Evolutionary conservation across 768 basidiomycete species (phyloP), one percentile per base, ranked within the genome.

Genomic region (Hemileccinum rubropunctum): DNA sequence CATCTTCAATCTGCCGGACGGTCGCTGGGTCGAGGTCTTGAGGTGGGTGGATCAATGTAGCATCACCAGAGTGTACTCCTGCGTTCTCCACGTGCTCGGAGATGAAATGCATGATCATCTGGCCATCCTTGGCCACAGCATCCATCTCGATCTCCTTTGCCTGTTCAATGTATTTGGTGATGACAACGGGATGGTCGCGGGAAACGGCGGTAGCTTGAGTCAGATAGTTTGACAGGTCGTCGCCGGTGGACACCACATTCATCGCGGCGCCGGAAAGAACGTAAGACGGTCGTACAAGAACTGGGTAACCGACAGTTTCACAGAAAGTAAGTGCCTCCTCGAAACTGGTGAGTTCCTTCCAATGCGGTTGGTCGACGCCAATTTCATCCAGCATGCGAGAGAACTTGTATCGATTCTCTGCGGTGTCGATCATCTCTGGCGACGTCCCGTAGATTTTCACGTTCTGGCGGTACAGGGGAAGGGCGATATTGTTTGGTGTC

Each of bases 81-180:
- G 95, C 95, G 63, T 98, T 98, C 74, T 98, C 95, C 61, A 98
- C 95, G 68, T 99, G 95, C 73, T 98, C 97, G 12, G 95, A 98
- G 67, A 98, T 94, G 71, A 93, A 98, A 70, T 99, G 97, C 95
- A 99, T 98, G 69, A 98, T 79, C 82, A 99, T 87, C 76, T 97
- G 91, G 18, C 95, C 95, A 63, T 92, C 91, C 71, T 90, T 90
- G 30, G 97, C 97, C 34, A 99, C 84, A 18, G 97, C 97, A 63
- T 99, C 97, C 93, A 99, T 98, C 76, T 99, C 97, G 58, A 99
- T 99, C 73, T 99, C 97, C 77, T 99, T 98, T 27, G 97, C 97
- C 68, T 97, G 91, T 68, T 98, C 95, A 67, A 99, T 97, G 74
- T 97, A 99, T 71, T 99, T 99, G 56, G 91, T 89, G 71, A 98